These are phyloP conservation scores for Cryomyces antarcticus DNA, from an alignment of 495 filamentous ascomycete species.

Conservation along the genomic window DNA sequence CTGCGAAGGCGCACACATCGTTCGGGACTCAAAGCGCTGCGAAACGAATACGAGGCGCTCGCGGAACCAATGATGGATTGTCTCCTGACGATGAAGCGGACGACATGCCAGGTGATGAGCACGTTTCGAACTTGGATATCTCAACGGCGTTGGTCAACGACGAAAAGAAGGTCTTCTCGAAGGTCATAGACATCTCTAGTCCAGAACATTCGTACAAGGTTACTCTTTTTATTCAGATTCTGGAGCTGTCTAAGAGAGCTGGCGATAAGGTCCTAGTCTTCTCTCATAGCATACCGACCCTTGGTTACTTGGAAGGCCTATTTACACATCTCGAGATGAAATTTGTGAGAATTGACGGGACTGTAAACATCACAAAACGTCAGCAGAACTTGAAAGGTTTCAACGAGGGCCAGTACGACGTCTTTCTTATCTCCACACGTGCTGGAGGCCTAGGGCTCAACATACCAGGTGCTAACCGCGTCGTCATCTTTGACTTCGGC, in stretches of 20 bases:
- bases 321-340: slow-evolving; percentile 16
- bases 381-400: slow-evolving; percentile 44
- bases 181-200: slow-evolving; percentile 11
- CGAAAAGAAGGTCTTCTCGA: slow-evolving; percentile 3
- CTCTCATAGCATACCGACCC: slow-evolving; percentile 45
- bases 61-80: background rate
- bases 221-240: slow-evolving; percentile 39
- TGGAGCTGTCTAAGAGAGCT: slow-evolving; percentile 34
- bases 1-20: slow-evolving; percentile 6
- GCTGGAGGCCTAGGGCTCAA: slow-evolving; percentile 75
- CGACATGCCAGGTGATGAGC: slow-evolving; percentile 1
- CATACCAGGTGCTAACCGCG: slow-evolving; percentile 64
- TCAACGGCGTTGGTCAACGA: slow-evolving; percentile 7
- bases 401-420: slow-evolving; percentile 28
- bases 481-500: slow-evolving; percentile 68
- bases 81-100: background rate
- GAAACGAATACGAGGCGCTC: background rate
- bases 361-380: slow-evolving; percentile 28
- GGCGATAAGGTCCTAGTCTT: slow-evolving; percentile 68
- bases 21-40: background rate
- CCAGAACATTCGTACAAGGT: slow-evolving; percentile 40
- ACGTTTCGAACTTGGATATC: background rate
- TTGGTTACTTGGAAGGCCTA: slow-evolving; percentile 44
- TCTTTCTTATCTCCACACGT: slow-evolving; percentile 66
- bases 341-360: slow-evolving; percentile 46